Conservation (phyloP, 2,329 filamentous ascomycete species). For the Talaromyces sp. region DNA sequence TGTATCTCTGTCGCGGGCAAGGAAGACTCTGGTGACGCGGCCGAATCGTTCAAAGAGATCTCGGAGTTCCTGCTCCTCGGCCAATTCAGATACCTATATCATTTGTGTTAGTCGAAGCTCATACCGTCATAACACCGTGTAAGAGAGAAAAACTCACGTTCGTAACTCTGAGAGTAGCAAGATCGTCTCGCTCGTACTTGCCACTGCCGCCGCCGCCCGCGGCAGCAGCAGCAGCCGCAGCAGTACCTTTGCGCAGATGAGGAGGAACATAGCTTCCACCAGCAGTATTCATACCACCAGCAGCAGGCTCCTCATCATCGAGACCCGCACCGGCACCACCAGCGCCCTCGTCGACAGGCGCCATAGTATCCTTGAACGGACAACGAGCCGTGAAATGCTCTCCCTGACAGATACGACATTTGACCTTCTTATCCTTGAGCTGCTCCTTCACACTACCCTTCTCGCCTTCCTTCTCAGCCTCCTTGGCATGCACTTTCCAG, state of each 20-base stretch:
- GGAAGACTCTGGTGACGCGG: conserved; percentile 92
- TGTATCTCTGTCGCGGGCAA: conserved; percentile 96
- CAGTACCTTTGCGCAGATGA: conserved; percentile 72
- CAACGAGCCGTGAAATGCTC: conserved; percentile 99
- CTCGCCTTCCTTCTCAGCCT: conserved; percentile 53
- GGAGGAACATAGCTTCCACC: conserved; percentile 90
- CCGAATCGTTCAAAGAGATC: conserved; percentile 98
- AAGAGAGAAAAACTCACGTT: conserved; percentile 65
- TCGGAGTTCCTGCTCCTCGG: conserved; percentile 90
- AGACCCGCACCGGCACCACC: conserved; percentile 36
- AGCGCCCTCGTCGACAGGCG: conserved; percentile 54
- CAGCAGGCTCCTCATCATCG: conserved; percentile 42
- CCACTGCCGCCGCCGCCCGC: conserved; percentile 77
- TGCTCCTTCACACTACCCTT: conserved; percentile 63
- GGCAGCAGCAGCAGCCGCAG: conserved; percentile 27
- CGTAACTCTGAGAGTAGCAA: conserved; percentile 93
- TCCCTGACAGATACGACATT: conserved; percentile 97
- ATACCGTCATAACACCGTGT: neutral
- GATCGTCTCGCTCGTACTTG: conserved; percentile 95
- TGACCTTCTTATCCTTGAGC: conserved; percentile 98
- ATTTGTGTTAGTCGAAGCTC: neutral
- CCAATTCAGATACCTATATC: conserved; percentile 81
- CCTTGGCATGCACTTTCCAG: conserved; percentile 88
- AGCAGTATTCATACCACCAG: conserved; percentile 57
- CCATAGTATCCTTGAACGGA: conserved; percentile 99